Evolutionary conservation across 768 basidiomycete species (phyloP).

Genomic region (Erythrobasidium yunnanense): DNA sequence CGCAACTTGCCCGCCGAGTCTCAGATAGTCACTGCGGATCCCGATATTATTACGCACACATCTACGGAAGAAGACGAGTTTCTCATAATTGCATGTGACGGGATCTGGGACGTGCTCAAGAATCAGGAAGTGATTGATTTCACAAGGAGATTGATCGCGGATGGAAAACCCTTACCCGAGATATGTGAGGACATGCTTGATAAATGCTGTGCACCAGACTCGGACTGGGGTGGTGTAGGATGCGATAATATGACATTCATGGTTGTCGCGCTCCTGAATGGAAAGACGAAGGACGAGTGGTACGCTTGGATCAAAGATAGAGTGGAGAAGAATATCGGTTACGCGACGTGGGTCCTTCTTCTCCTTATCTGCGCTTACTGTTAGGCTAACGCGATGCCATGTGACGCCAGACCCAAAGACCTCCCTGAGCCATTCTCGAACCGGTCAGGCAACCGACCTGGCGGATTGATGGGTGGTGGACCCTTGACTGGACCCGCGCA

Average conservation of each 20-base stretch:
- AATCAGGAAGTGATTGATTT: constrained; percentile 89
- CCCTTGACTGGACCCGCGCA: constrained; percentile 1
- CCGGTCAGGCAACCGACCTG: not conserved
- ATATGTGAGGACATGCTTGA: constrained; percentile 84
- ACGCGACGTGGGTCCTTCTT: constrained; percentile 48
- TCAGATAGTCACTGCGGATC: constrained; percentile 89
- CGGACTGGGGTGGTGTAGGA: constrained; percentile 82
- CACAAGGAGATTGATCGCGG: constrained; percentile 65
- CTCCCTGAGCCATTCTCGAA: constrained; percentile 22
- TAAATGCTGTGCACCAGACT: constrained; percentile 86
- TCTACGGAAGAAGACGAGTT: constrained; percentile 87
- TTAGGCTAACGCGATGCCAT: not conserved
- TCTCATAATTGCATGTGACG: constrained; percentile 91
- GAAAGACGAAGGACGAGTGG: constrained; percentile 84
- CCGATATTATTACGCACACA: constrained; percentile 74
- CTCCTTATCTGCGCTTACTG: not conserved
- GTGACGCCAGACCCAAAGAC: not conserved
- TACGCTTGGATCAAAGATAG: constrained; percentile 75
- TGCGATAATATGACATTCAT: constrained; percentile 99
- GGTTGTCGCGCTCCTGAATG: constrained; percentile 75
- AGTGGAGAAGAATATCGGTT: constrained; percentile 63
- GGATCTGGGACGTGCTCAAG: constrained; percentile 94
- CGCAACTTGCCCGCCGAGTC: constrained; percentile 64
- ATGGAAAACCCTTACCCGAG: constrained; percentile 65
- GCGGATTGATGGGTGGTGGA: constrained; percentile 3